Evolutionary conservation across 2,329 filamentous ascomycete genomes (phyloP), one percentile per base, ranked within the genome.

Genomic region (Gremmenia infestans): DNA sequence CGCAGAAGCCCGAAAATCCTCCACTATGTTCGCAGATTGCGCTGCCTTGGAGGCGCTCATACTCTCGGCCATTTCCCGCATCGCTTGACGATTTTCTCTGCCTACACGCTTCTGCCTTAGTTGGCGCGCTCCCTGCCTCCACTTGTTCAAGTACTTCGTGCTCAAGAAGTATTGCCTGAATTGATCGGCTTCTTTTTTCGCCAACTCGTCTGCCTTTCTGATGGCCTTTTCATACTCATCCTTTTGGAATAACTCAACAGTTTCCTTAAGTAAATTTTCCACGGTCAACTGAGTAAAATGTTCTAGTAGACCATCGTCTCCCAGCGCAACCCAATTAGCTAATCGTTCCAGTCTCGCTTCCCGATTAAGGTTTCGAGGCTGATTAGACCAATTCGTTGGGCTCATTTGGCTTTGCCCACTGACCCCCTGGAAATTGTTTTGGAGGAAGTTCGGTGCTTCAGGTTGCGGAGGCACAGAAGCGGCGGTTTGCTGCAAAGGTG

Each of bases 261-360:
- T 60, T 25, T 58, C 48, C 12, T 42, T 45, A 3, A 70, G 52
- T 15, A 68, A 53, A 7, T 55, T 51, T 22, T 64, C 60, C 15
- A 68, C 63, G 9, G 60, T 57, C 28, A 53, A 58, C 7, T 57
- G 54, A 17, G 54, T 66, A 48, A 71, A 71, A 36, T 71, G 65
- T 19, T 71, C 68, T 14, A 71, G 32, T n/a, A 71, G 53, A 11
- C 69, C 69, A 35, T 64, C 63, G 19, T 65, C 58, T 2, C 67
- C 69, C 6, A 65, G 51, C 8, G 59, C 47, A 46, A 65, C 43
- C 69, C 69, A 71, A 23, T 67, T 52, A 15, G 65, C 48, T 17
- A 69, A 49, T 5, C 36, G 40, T 35, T 50, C 55, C 19, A 64
- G 50, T 48, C 52, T 50, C 17, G 46, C 35, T 19, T 53, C 25